Conservation (phyloP, 2,329 filamentous ascomycete species). For the Aspergillus quadricinctus region DNA sequence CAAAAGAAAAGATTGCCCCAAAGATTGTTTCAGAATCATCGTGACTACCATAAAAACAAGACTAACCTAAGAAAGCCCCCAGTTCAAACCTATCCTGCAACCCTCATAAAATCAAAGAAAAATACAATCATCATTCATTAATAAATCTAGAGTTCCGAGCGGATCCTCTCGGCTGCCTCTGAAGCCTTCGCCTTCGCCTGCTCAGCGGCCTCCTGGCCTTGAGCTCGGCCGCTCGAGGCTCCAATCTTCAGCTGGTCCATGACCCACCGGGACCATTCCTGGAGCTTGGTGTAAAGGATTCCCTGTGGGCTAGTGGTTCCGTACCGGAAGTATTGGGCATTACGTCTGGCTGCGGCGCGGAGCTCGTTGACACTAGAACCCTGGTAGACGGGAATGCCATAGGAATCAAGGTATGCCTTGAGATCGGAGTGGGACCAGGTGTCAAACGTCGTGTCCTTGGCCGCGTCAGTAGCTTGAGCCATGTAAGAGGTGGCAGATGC, state of each 20-base stretch:
- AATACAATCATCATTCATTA: not conserved
- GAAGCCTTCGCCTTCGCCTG: slow-evolving; percentile 42
- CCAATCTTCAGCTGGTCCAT: slow-evolving; percentile 47
- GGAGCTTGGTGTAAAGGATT: slow-evolving; percentile 63
- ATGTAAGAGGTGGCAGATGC: slow-evolving; percentile 70
- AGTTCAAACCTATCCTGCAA: not conserved
- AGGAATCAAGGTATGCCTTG: slow-evolving; percentile 75
- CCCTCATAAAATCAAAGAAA: slow-evolving; percentile 1
- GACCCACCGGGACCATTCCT: slow-evolving; percentile 44
- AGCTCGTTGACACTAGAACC: slow-evolving; percentile 66
- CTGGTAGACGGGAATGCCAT: slow-evolving; percentile 66
- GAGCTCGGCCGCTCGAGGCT: slow-evolving; percentile 43
- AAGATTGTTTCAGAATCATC: not conserved
- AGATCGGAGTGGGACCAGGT: slow-evolving; percentile 68
- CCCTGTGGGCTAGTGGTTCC: slow-evolving; percentile 63
- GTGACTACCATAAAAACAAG: not conserved
- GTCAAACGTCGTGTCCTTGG: slow-evolving; percentile 64
- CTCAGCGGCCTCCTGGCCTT: slow-evolving; percentile 48
- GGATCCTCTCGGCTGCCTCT: slow-evolving; percentile 45
- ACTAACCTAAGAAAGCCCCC: not conserved
- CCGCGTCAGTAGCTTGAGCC: slow-evolving; percentile 59
- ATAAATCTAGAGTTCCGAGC: slow-evolving; percentile 27
- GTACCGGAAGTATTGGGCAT: slow-evolving; percentile 72
- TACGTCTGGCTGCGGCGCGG: slow-evolving; percentile 65
- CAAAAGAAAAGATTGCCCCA: not conserved